Evolutionary conservation across 306 rosid species (phyloP).

Genomic region (Chamaecrista fasciculata): DNA sequence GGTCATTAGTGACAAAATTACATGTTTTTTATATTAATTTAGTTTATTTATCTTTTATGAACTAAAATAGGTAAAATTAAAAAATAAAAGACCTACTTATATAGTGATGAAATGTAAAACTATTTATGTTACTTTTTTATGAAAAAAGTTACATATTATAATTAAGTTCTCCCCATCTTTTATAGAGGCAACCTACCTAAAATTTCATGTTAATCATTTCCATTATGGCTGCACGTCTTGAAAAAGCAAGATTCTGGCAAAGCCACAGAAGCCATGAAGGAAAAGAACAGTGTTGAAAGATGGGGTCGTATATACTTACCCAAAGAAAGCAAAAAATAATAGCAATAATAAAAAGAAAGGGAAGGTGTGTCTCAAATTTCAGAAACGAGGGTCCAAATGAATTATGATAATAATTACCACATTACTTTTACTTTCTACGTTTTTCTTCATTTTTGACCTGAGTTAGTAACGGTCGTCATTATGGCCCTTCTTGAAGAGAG

Average conservation of each 20-base stretch:
- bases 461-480: conserved; percentile 35
- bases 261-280: conserved; percentile 31
- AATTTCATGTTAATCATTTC: neutral
- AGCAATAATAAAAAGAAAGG: neutral
- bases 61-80: too few species aligned
- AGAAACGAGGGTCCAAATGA: conserved; percentile 30
- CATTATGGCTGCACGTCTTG: neutral
- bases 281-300: conserved; percentile 24
- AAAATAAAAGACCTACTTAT: too few species aligned
- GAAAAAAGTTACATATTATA: too few species aligned
- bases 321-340: too few species aligned
- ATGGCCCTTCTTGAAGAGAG: conserved; percentile 23
- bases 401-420: conserved; percentile 35
- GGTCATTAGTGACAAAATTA: too few species aligned
- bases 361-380: conserved; percentile 22
- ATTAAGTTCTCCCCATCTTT: too few species aligned
- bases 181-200: too few species aligned
- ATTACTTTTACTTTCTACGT: conserved; percentile 41
- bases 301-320: too few species aligned
- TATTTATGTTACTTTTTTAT: too few species aligned
- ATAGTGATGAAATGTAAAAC: too few species aligned
- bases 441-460: conserved; percentile 44
- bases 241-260: neutral
- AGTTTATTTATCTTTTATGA: too few species aligned
- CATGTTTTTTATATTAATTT: too few species aligned